These are phyloP conservation scores for Aspergillus tamarii DNA, from an alignment of 2,329 filamentous ascomycete species.

Conservation along the genomic window DNA sequence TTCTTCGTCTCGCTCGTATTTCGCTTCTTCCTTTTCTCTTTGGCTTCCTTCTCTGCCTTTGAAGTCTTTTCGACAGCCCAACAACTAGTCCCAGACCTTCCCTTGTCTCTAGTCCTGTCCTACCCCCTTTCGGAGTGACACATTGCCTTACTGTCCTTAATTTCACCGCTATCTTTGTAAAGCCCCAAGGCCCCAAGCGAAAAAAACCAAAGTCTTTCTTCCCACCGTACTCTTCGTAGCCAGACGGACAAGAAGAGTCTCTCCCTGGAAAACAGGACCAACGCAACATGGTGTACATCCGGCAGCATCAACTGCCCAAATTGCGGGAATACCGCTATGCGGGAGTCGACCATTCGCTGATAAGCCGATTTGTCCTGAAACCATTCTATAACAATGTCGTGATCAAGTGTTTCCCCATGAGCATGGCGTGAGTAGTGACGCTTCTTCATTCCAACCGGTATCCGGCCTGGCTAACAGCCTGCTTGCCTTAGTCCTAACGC, in stretches of 20 bases:
- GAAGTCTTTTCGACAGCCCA: not conserved
- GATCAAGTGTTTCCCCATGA: conserved; percentile 92
- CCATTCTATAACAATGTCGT: conserved; percentile 96
- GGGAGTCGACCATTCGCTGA: conserved; percentile 83
- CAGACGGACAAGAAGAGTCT: conserved; percentile 2
- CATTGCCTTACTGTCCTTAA: conserved; percentile 2
- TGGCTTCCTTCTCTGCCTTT: conserved; percentile 4
- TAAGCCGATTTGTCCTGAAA: conserved; percentile 92
- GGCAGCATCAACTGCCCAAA: conserved; percentile 83
- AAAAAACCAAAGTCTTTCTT: not conserved
- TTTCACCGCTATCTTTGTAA: conserved; percentile 3
- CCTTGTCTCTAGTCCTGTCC: not conserved
- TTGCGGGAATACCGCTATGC: conserved; percentile 96
- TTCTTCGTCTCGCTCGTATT: conserved; percentile 7
- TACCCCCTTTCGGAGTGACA: conserved; percentile 1
- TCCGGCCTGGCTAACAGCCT: conserved; percentile 17
- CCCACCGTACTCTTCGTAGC: conserved; percentile 1
- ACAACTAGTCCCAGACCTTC: not conserved
- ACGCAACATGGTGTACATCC: conserved; percentile 84
- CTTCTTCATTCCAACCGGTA: not conserved
- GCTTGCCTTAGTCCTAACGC: conserved; percentile 50
- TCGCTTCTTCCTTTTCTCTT: conserved; percentile 7
- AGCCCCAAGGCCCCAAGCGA: not conserved
- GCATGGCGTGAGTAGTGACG: conserved; percentile 71
- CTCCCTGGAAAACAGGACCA: conserved; percentile 2